Evolutionary conservation across 768 basidiomycete species (phyloP), one percentile per base, ranked within the genome.

Genomic region (Mycena vulgaris): DNA sequence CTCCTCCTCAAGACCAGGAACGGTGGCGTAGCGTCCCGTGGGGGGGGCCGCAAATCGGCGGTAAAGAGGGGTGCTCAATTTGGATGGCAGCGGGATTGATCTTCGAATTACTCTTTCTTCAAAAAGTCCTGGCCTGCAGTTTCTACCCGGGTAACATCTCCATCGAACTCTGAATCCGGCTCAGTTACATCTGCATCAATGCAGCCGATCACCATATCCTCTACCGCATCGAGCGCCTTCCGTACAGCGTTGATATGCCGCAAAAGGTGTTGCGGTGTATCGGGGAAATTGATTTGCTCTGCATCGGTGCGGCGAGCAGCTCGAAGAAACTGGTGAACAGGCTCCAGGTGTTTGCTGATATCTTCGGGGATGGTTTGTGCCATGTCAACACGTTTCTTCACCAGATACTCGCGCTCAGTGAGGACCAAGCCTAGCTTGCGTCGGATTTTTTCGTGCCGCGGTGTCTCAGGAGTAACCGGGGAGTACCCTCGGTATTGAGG

Each of bases 191-290:
- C 52, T 11, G 39, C 4, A 56, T 56, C 55, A 3, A 13, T 37
- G 35, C 11, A 37, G 17, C 35, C 55, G n/a, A 23, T 30, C 27
- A 59, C 40, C 57, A 59, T 59, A 27, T 59, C 57, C 40, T 42
- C 57, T 6, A 59, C 40, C 1, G 11, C 28, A n/a, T 59, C 16
- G 4, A 59, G 57, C 1, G 25, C 40, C 7, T 11, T 16, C 9
- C 28, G 39, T 5, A 28, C 28, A 3, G 28, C 2, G 2, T 6
- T 21, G 16, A 59, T 5, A 21, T 8, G 8, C 4, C 3, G 27
- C 40, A 59, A 31, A 45, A 45, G 25, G 19, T 42, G 7, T 3
- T 31, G 3, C 4, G 13, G 16, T 2, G 14, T 7, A 28, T 31
- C 1, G 1, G 58, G 58, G 14, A 60, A 60, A 30, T 31, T 33